Evolutionary conservation across 495 filamentous ascomycete species (phyloP), one percentile per base, ranked within the genome.

Genomic region (Tuber aestivum): DNA sequence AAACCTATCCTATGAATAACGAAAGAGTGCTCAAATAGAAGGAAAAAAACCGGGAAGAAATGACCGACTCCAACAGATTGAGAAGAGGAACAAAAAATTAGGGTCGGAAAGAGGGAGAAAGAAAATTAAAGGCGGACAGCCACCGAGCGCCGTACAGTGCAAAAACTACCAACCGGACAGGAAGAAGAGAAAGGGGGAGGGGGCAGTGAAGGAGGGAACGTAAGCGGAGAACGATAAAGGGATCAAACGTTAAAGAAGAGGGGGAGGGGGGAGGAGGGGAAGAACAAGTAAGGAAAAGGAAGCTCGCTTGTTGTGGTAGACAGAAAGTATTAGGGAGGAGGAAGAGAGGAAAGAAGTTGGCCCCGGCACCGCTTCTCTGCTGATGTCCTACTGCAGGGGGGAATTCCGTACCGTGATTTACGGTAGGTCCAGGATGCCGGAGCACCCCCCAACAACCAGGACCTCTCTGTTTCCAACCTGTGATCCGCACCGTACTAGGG

Each of bases 231-330:
- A 65, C 27, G 27, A 65, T 65, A 65, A 65, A 65, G 56, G 27
- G 27, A 65, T 18, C 56, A 65, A 65, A 65, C 27, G 56, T 65
- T 35, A 65, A 65, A 14, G 56, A 65, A 65, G 56, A 65, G 56
- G 56, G 27, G 56, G 27, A 65, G 56, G 56, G 56, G 45, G 56
- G 56, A 65, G 27, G 32, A 35, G 32, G 56, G 56, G 56, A 65
- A 35, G 56, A 65, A 35, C 2, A 27, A 65, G 56, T 65, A 65
- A 65, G 12, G 56, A 65, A 65, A 65, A 65, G 56, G 56, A 65
- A 65, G 27, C 3, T 65, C 56, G 56, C 27, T 35, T 65, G n/a
- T 12, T 61, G 50, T 61, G 27, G 50, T 12, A 14, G 50, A 27
- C 50, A 65, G 50, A 61, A 9, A 35, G 20, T 27, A 65, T 65